Conservation (phyloP, 1,284 basidiomycete genomes). For the Tremellales sp. region DNA sequence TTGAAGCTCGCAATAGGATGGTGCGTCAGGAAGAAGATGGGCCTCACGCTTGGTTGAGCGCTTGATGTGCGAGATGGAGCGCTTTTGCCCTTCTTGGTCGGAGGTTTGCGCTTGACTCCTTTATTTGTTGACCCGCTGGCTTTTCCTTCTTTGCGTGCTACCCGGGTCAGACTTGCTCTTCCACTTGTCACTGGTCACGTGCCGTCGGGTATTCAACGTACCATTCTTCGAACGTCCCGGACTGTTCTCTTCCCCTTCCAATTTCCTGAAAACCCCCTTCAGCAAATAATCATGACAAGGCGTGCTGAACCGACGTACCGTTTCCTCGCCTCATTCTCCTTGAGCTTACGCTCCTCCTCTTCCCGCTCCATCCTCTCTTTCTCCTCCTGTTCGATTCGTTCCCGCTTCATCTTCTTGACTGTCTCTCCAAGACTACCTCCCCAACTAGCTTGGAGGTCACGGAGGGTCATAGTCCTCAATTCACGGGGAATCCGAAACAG, state of each 20-base stretch:
- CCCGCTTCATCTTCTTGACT: conserved; percentile 31
- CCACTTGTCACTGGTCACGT: too few relatives aligned
- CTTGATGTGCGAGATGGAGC: not conserved
- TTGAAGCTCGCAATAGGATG: not conserved
- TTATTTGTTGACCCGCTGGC: not conserved
- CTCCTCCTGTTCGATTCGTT: conserved; percentile 27
- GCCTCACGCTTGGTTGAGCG: not conserved
- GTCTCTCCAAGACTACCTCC: conserved; percentile 42
- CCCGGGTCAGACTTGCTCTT: too few relatives aligned
- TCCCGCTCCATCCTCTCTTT: conserved; percentile 23
- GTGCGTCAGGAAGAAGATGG: not conserved
- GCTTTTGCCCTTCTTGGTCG: not conserved
- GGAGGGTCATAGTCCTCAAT: conserved; percentile 39
- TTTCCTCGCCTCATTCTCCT: conserved; percentile 30
- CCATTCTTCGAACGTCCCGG: conserved; percentile 8
- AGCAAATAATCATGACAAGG: too few relatives aligned
- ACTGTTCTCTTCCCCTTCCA: not conserved
- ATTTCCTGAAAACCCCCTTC: too few relatives aligned
- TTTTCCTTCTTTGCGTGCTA: not conserved
- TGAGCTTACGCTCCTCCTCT: conserved; percentile 15
- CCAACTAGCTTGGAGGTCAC: conserved; percentile 43
- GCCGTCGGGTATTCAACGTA: too few relatives aligned
- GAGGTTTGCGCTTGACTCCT: conserved; percentile 1
- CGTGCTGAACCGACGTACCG: too few relatives aligned
- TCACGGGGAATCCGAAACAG: conserved; percentile 44